These are phyloP conservation scores for Moesziomyces globuligerus DNA, from an alignment of 1,284 basidiomycete genomes.

Conservation along the genomic window DNA sequence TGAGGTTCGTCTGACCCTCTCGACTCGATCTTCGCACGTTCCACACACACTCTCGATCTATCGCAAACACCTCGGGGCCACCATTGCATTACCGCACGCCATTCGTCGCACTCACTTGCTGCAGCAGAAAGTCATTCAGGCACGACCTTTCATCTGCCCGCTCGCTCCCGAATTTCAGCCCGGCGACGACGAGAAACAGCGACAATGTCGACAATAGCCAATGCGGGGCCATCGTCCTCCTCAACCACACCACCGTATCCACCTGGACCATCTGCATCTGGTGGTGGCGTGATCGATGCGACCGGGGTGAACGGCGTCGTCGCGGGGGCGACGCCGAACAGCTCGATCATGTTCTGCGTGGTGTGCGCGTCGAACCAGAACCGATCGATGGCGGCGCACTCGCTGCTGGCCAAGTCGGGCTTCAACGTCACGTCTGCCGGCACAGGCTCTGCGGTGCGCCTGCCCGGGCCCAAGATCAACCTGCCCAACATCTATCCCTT, in stretches of 20 bases:
- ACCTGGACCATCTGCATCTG: constrained; percentile 2
- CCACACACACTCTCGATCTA: no score
- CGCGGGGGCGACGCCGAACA: constrained; percentile 14
- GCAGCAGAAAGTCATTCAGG: no score
- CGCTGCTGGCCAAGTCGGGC: constrained; percentile 84
- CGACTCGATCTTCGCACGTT: background rate
- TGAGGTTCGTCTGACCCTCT: no score
- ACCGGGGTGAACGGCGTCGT: constrained; percentile 19
- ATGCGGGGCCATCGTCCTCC: constrained; percentile 22
- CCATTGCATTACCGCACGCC: no score
- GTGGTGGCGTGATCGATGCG: constrained; percentile 3
- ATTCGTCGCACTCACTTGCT: no score
- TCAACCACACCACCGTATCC: constrained; percentile 4
- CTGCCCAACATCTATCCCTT: constrained; percentile 97
- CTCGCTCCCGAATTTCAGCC: no score
- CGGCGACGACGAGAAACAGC: background rate
- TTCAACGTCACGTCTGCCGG: constrained; percentile 92
- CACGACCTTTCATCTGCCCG: no score
- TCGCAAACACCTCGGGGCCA: no score
- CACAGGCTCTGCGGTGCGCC: constrained; percentile 93
- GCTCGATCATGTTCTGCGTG: constrained; percentile 79
- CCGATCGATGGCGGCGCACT: constrained; percentile 98
- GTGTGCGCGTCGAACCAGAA: constrained; percentile 99
- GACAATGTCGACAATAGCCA: constrained; percentile 17
- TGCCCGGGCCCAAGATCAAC: constrained; percentile 95